phyloP scores from a whole-genome alignment of 2,329 filamentous ascomycete species.

The Hymenoscyphus fraxineus region DNA sequence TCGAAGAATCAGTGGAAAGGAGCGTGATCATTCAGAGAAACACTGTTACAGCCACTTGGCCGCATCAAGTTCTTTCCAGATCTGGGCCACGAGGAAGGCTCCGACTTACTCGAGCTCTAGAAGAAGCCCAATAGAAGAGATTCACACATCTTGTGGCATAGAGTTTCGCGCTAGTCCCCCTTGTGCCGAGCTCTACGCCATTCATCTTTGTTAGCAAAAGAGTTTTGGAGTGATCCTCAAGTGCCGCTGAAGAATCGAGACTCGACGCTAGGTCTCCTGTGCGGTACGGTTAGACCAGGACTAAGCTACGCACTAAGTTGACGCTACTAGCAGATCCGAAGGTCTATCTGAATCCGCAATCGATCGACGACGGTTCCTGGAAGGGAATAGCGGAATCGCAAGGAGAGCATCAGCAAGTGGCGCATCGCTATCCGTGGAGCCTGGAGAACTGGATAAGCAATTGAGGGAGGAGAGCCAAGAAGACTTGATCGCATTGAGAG shows the following conservation, averaged over 20 bases:
- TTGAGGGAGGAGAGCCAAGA: conserved; percentile 4
- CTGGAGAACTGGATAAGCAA: background rate
- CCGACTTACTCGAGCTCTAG: no score
- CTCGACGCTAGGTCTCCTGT: background rate
- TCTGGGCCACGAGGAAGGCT: no score
- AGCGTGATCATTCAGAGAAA: background rate
- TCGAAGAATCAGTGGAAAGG: background rate
- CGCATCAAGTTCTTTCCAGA: background rate
- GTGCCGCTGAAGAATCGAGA: background rate
- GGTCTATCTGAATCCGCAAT: conserved; percentile 2
- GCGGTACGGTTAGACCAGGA: background rate
- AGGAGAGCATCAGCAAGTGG: conserved; percentile 3
- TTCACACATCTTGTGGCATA: background rate
- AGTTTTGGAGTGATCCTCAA: background rate
- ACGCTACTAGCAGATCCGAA: conserved; percentile 2
- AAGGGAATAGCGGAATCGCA: background rate
- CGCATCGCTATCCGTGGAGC: background rate
- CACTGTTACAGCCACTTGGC: background rate
- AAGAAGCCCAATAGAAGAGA: background rate
- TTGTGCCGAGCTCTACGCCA: background rate
- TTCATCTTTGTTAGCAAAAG: background rate
- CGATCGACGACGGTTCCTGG: conserved; percentile 6
- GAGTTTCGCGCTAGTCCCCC: background rate
- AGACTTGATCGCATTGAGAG: background rate
- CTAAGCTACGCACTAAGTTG: conserved; percentile 3